Evolutionary conservation across 176 grass and related monocot genomes (phyloP).

Genomic region (Lolium perenne): DNA sequence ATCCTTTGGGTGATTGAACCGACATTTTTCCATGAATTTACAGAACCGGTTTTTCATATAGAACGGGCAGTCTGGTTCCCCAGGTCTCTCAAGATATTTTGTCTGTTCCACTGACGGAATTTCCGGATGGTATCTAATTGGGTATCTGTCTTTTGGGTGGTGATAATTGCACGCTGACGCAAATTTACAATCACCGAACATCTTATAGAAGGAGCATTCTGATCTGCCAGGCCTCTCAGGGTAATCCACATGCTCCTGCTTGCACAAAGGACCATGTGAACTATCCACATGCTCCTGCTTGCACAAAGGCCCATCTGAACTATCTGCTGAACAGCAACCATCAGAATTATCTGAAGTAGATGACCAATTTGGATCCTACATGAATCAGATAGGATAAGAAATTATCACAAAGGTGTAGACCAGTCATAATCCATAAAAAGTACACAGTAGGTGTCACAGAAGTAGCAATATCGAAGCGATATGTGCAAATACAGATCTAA

Average conservation of each 20-base stretch:
- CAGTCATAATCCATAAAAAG: neutral
- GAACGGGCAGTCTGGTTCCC: conserved; percentile 52
- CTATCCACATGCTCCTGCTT: conserved; percentile 48
- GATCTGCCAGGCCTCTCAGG: conserved; percentile 41
- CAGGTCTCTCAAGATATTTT: conserved; percentile 54
- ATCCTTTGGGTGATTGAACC: conserved; percentile 63
- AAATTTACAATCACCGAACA: no score
- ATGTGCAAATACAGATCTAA: neutral
- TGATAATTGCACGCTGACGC: neutral
- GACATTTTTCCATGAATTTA: conserved; percentile 51
- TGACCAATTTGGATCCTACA: conserved; percentile 46
- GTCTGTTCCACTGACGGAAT: neutral
- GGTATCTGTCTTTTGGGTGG: neutral
- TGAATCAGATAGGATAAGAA: conserved; percentile 24
- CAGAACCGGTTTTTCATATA: conserved; percentile 57
- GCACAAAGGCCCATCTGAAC: conserved; percentile 47
- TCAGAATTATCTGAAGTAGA: conserved; percentile 47
- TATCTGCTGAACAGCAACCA: conserved; percentile 51
- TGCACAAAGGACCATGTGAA: conserved; percentile 41
- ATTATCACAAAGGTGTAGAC: neutral
- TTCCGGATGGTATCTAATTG: neutral
- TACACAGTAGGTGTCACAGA: neutral
- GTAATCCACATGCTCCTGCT: conserved; percentile 32
- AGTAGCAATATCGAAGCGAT: neutral
- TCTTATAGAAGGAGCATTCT: no score